Evolutionary conservation across 768 basidiomycete species (phyloP).

Genomic region (Sutorius australiensis): DNA sequence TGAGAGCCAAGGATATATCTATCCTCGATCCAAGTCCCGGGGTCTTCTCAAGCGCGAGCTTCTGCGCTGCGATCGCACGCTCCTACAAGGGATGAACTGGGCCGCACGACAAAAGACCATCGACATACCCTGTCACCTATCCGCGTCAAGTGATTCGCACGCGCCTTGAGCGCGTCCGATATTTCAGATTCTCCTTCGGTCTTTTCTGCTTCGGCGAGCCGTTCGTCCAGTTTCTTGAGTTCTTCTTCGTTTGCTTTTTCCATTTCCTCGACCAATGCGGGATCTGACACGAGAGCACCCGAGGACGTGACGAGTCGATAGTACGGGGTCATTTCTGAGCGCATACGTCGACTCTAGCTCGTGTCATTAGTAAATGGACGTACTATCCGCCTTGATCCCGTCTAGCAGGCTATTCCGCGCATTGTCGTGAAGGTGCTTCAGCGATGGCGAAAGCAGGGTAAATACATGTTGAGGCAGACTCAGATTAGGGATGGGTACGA

Average conservation of each 20-base stretch:
- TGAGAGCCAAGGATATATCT: constrained; percentile 85
- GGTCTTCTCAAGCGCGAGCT: constrained; percentile 83
- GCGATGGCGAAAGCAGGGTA: constrained; percentile 57
- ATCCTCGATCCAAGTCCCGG: constrained; percentile 91
- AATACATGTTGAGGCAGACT: constrained; percentile 77
- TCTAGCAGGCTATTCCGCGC: constrained; percentile 64
- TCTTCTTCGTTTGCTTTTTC: constrained; percentile 63
- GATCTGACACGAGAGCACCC: constrained; percentile 40
- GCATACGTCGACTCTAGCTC: not conserved
- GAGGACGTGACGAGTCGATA: constrained; percentile 57
- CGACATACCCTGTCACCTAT: constrained; percentile 74
- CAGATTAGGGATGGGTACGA: constrained; percentile 86
- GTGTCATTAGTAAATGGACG: constrained; percentile 27
- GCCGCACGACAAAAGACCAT: not conserved
- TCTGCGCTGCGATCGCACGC: constrained; percentile 73
- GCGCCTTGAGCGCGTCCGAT: constrained; percentile 77
- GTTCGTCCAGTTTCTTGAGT: constrained; percentile 69
- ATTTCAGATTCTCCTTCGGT: constrained; percentile 94
- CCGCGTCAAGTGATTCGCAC: constrained; percentile 79
- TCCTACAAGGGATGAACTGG: constrained; percentile 47
- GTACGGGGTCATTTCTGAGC: constrained; percentile 85
- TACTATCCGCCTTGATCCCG: constrained; percentile 67
- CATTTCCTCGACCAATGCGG: constrained; percentile 28
- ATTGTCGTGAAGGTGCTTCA: constrained; percentile 61
- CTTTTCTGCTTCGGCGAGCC: constrained; percentile 82